Percentiles rank a stretch among this genome's conserved stretches.
These are phyloP conservation scores for Plectosphaerella sp. DNA, from an alignment of 2,329 filamentous ascomycete species.

Conservation along the genomic window DNA sequence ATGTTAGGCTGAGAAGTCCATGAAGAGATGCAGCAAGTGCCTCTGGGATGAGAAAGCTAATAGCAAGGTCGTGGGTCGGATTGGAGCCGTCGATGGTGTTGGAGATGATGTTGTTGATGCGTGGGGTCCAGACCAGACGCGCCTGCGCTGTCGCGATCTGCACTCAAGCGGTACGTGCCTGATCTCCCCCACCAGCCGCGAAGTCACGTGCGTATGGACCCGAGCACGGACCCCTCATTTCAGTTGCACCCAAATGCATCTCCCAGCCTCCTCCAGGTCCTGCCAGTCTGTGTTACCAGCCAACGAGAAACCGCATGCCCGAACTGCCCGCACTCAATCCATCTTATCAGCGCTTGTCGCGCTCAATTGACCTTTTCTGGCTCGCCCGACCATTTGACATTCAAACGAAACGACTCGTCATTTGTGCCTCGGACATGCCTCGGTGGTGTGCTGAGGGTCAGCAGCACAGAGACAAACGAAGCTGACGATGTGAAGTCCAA, in stretches of 20 bases:
- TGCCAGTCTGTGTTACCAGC: not conserved
- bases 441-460: not conserved
- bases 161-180: not conserved
- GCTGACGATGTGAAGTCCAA: not conserved
- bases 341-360: not conserved
- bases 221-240: not conserved
- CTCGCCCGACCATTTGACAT: not conserved
- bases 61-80: not conserved
- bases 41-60: not conserved
- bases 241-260: too few species aligned
- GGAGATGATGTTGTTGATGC: not conserved
- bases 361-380: not conserved
- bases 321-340: not conserved
- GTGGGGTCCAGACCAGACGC: too few species aligned
- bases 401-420: not conserved
- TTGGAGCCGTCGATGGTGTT: not conserved
- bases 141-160: too few species aligned
- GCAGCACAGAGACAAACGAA: not conserved
- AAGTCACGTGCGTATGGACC: not conserved
- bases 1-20: conserved; percentile 4
- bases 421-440: not conserved
- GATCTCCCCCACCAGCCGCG: not conserved
- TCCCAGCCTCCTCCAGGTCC: not conserved
- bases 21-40: not conserved
- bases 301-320: not conserved